Conservation (phyloP, 129 eudicot genomes). For the Calendula officinalis region DNA sequence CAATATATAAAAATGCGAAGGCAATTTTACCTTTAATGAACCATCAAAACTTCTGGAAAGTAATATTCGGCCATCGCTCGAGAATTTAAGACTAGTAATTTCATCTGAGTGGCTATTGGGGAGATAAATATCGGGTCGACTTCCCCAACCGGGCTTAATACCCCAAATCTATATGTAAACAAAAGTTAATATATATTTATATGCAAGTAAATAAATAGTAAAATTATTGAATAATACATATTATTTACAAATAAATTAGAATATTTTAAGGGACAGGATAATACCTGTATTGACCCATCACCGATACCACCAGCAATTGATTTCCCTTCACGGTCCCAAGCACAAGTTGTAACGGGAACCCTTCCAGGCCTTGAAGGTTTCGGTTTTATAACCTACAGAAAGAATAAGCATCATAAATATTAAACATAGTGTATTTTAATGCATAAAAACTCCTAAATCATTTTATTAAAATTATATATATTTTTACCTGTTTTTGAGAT, state of each 20-base stretch:
- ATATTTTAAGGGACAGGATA: slow-evolving; percentile 3
- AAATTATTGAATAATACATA: not conserved
- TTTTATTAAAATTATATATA: not conserved
- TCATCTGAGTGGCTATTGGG: slow-evolving; percentile 74
- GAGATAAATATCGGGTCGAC: slow-evolving; percentile 85
- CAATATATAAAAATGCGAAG: not conserved
- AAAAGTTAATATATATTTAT: not conserved
- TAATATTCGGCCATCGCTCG: slow-evolving; percentile 79
- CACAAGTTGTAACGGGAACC: slow-evolving; percentile 90
- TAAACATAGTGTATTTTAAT: not conserved
- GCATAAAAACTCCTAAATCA: not conserved
- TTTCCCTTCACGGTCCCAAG: slow-evolving; percentile 97
- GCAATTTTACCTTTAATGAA: slow-evolving; percentile 67
- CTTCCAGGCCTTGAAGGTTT: slow-evolving; percentile 93
- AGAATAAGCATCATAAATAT: slow-evolving; percentile 9
- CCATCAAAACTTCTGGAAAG: slow-evolving; percentile 92
- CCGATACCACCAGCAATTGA: slow-evolving; percentile 91
- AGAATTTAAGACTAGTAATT: slow-evolving; percentile 80
- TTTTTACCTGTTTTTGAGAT: slow-evolving; percentile 80
- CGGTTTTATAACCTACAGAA: slow-evolving; percentile 83
- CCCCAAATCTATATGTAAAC: slow-evolving; percentile 67
- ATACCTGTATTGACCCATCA: slow-evolving; percentile 98
- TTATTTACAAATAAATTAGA: not conserved
- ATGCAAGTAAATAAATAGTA: not conserved
- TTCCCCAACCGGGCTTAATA: slow-evolving; percentile 93